These are phyloP conservation scores for Insectozyma bohioensis DNA, from an alignment of 1,139 yeast genomes.

Conservation along the genomic window DNA sequence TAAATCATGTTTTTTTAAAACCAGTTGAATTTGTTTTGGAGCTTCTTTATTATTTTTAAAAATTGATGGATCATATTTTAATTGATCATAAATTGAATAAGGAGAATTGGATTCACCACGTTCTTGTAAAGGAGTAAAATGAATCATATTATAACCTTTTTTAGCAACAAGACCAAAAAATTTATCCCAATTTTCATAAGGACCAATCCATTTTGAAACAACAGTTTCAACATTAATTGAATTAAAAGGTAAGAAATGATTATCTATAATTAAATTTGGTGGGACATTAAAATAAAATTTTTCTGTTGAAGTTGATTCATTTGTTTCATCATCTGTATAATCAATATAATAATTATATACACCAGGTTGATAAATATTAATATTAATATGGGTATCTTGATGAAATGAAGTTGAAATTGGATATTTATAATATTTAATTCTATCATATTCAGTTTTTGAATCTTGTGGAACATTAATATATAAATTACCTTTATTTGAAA, in stretches of 20 bases:
- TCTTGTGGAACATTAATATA: conserved; percentile 72
- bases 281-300: conserved; percentile 78
- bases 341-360: conserved; percentile 68
- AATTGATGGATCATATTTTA: conserved; percentile 64
- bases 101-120: conserved; percentile 92
- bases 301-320: conserved; percentile 38
- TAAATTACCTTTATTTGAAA: conserved; percentile 68
- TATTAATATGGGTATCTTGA: conserved; percentile 58
- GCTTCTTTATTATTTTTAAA: conserved; percentile 49
- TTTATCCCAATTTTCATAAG: conserved; percentile 59
- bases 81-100: conserved; percentile 85
- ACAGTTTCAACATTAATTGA: conserved; percentile 84
- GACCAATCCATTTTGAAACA: conserved; percentile 90
- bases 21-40: conserved; percentile 22
- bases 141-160: conserved; percentile 93
- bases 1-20: conserved; percentile 59
- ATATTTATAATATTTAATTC: conserved; percentile 52
- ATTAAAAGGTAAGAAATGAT: conserved; percentile 64
- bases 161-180: conserved; percentile 58
- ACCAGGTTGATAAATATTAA: conserved; percentile 74
- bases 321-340: conserved; percentile 26
- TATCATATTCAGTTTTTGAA: conserved; percentile 44
- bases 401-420: conserved; percentile 53
- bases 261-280: conserved; percentile 64
- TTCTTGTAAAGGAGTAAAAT: conserved; percentile 89